Evolutionary conservation across 2,329 filamentous ascomycete species (phyloP), one percentile per base, ranked within the genome.

Genomic region (Cordyceps tenuipes): DNA sequence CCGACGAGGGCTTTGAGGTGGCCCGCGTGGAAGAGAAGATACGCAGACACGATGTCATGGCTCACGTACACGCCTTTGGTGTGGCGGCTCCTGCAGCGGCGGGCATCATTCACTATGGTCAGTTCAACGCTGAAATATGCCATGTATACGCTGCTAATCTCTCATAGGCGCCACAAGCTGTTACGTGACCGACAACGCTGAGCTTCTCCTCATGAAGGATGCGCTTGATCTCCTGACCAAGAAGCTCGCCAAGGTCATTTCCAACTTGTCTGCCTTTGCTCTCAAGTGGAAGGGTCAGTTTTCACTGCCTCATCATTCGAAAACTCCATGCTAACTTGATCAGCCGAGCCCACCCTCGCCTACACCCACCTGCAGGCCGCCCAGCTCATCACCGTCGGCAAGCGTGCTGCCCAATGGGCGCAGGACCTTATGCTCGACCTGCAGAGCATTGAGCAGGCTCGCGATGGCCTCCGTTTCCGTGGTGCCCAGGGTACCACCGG

Each of bases 171-270:
- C 71, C 13, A 76, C 75, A 2, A 72, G 68, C 63, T 83, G 79
- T 71, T 85, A 79, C 67, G 80, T 85, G 44, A 92, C 88, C 60
- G 89, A 91, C 68, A 91, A 91, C 64, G 81, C 86, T 2, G 90
- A 93, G 66, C 76, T 93, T 41, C 90, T 95, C 64, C 83, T 95
- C 67, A 82, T 73, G 61, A 66, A 66, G 5, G 68, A 76, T 36
- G 91, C 84, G 6, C 76, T 96, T 60, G 84, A 93, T 66, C 75
- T 96, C n/a, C 72, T 96, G 7, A 90, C 90, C 57, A 90, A 85
- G 66, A 91, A 91, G 73, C 79, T 96, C 31, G 79, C 82, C 26
- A 72, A 79, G 36, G 56, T 58, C 47, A 58, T 58, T 13, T 58
- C 56, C 56, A 58, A 58, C 56, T 36, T 58, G 10, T 31, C 47